A percentile compares a stretch with the other conserved stretches of the same genome.
Evolutionary conservation across 768 basidiomycete species (phyloP).

Genomic region (Boletus patriciae): DNA sequence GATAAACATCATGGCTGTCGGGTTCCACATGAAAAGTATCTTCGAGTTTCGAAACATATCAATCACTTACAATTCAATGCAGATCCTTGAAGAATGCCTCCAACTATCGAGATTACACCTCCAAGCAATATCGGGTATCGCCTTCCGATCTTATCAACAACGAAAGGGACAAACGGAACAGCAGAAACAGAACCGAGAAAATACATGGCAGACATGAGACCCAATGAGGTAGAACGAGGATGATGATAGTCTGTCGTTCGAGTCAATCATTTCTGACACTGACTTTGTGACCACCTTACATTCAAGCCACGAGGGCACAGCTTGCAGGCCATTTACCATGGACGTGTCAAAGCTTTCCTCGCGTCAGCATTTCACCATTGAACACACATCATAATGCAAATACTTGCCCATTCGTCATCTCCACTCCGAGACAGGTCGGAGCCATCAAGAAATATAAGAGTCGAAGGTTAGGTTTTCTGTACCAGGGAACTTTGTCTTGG

Average conservation of each 20-base stretch:
- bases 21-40: not conserved
- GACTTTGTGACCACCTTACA: slow-evolving; percentile 36
- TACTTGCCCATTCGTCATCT: slow-evolving; percentile 12
- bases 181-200: slow-evolving; percentile 56
- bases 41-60: too few relatives aligned
- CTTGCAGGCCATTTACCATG: not conserved
- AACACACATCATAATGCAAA: not conserved
- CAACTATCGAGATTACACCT: slow-evolving; percentile 1
- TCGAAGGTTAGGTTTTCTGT: slow-evolving; percentile 56
- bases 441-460: slow-evolving; percentile 54
- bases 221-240: slow-evolving; percentile 54
- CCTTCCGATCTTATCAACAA: slow-evolving; percentile 11
- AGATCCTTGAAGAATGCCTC: slow-evolving; percentile 10
- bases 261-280: not conserved
- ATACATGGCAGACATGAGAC: slow-evolving; percentile 59
- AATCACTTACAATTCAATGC: slow-evolving; percentile 10
- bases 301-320: slow-evolving; percentile 24
- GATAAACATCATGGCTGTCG: slow-evolving; percentile 6
- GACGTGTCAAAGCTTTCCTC: slow-evolving; percentile 18
- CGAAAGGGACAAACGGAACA: slow-evolving; percentile 39
- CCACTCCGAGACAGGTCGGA: slow-evolving; percentile 31
- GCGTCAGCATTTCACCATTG: not conserved
- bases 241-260: slow-evolving; percentile 46
- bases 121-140: slow-evolving; percentile 13
- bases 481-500: slow-evolving; percentile 58